Conservation (phyloP, 169 alveolate genomes). For the Theileria annulata region DNA sequence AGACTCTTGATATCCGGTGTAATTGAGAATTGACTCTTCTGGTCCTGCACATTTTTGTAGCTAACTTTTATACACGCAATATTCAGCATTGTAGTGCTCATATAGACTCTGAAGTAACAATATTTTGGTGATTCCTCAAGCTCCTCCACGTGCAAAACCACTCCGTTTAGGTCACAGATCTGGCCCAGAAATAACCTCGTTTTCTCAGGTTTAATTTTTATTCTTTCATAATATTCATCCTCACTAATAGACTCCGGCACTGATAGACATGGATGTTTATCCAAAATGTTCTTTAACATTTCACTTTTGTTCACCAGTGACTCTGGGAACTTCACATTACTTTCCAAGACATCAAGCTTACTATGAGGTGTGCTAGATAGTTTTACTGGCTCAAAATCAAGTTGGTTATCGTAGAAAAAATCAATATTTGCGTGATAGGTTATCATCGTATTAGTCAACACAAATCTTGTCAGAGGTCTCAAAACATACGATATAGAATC, state of each 20-base stretch:
- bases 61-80: constrained; percentile 27
- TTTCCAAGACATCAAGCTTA: constrained; percentile 31
- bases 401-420: background rate
- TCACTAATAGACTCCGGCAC: background rate
- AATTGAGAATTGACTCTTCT: constrained; percentile 14
- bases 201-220: background rate
- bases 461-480: constrained; percentile 36
- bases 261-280: background rate
- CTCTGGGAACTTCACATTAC: constrained; percentile 19
- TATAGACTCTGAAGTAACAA: constrained; percentile 27
- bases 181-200: constrained; percentile 39
- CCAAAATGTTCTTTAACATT: background rate
- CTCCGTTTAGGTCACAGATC: constrained; percentile 48
- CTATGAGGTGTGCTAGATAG: constrained; percentile 32
- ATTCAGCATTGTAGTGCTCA: constrained; percentile 41
- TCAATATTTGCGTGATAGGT: background rate
- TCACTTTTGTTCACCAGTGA: background rate
- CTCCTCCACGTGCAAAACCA: constrained; percentile 42
- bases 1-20: constrained; percentile 8
- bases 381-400: constrained; percentile 20
- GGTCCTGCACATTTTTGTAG: background rate
- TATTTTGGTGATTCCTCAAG: background rate
- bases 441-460: constrained; percentile 26
- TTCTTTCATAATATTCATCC: background rate
- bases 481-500: constrained; percentile 26